phyloP scores from a whole-genome alignment of 2,329 filamentous ascomycete genomes.

The Penicillium sp. region DNA sequence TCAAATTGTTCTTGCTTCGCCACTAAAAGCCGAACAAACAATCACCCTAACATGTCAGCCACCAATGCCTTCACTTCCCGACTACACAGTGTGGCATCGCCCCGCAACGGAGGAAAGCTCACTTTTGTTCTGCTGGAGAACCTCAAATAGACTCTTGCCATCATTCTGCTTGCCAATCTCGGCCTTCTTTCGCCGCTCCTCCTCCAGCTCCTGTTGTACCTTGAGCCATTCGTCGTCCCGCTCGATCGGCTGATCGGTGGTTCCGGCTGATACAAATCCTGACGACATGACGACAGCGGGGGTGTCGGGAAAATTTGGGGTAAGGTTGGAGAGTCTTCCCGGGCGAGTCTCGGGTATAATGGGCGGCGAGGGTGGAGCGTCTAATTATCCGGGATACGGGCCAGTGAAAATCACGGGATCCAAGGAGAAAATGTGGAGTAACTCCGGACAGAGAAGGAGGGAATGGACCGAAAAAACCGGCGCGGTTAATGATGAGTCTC shows the following conservation, averaged over 20 bases:
- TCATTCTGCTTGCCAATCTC: constrained; percentile 54
- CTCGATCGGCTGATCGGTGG: constrained; percentile 40
- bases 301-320: constrained; percentile 5
- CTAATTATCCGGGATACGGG: constrained; percentile 17
- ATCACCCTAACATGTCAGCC: constrained; percentile 45
- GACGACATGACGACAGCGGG: constrained; percentile 41
- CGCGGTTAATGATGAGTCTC: neutral
- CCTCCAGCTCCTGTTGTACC: constrained; percentile 48
- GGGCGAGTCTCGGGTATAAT: constrained; percentile 18
- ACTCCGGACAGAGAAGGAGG: neutral
- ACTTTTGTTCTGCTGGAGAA: constrained; percentile 53
- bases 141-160: constrained; percentile 51
- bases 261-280: constrained; percentile 47
- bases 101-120: constrained; percentile 23
- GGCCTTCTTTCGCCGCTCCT: constrained; percentile 45
- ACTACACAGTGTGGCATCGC: neutral
- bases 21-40: constrained; percentile 27
- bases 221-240: constrained; percentile 46
- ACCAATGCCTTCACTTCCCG: neutral
- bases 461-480: neutral
- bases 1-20: constrained; percentile 56
- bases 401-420: neutral
- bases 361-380: constrained; percentile 4
- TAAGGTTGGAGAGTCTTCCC: constrained; percentile 2
- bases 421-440: neutral